phyloP scores from a whole-genome alignment of 305 asterid species.

The Fraxinus angustifolia region DNA sequence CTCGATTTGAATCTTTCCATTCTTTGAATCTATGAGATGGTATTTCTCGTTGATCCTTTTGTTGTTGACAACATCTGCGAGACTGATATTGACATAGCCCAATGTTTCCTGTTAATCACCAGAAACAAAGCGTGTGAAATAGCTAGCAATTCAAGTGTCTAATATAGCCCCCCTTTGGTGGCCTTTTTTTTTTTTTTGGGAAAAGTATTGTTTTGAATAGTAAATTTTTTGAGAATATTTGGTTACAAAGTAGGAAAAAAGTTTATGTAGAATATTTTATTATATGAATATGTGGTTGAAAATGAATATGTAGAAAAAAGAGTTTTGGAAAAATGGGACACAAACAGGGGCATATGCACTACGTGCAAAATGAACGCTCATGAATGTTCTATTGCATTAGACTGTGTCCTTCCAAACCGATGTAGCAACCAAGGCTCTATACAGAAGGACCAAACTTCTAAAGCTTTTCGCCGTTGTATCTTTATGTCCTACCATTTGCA shows the following conservation, averaged over 20 bases:
- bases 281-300: no score
- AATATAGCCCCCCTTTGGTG: no score
- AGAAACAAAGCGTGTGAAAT: not conserved
- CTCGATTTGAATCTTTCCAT: slow-evolving; percentile 60
- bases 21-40: slow-evolving; percentile 70
- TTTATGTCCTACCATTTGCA: not conserved
- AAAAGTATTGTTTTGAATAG: no score
- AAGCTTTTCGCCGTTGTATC: not conserved
- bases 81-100: slow-evolving; percentile 56
- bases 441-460: not conserved
- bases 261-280: no score
- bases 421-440: not conserved
- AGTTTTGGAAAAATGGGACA: no score
- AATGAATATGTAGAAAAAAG: no score
- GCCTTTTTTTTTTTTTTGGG: no score
- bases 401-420: not conserved
- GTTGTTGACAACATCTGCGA: slow-evolving; percentile 55
- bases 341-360: not conserved
- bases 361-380: not conserved
- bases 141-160: not conserved
- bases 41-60: slow-evolving; percentile 60
- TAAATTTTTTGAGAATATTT: no score
- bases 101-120: slow-evolving; percentile 45
- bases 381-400: not conserved
- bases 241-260: no score